These are phyloP conservation scores for Talinum fruticosum DNA, from an alignment of 148 eudicot species.

Conservation along the genomic window DNA sequence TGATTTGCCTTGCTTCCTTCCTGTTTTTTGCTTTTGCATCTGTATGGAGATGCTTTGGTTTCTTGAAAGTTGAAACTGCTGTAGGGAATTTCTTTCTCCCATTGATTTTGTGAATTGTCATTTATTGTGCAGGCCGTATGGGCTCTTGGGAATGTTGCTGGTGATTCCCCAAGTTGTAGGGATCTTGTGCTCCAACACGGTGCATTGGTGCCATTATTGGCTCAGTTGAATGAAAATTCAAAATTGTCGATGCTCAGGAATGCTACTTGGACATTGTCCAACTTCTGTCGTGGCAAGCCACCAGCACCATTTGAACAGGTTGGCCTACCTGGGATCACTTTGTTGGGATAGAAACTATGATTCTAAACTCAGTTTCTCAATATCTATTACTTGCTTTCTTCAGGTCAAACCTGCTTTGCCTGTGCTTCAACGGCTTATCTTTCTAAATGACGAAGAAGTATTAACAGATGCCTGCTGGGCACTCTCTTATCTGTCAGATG, in stretches of 20 bases:
- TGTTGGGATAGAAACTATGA: not conserved
- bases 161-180: constrained; percentile 88
- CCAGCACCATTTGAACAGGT: constrained; percentile 91
- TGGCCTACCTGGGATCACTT: not conserved
- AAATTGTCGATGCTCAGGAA: constrained; percentile 92
- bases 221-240: constrained; percentile 77
- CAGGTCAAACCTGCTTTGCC: constrained; percentile 87
- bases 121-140: constrained; percentile 69
- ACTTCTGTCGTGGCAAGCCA: constrained; percentile 93
- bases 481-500: constrained; percentile 93
- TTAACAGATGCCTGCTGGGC: constrained; percentile 97
- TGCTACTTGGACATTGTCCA: constrained; percentile 94
- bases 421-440: constrained; percentile 71
- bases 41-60: not conserved
- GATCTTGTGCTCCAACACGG: constrained; percentile 82
- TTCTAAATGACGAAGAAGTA: constrained; percentile 81
- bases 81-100: not conserved
- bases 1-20: not conserved
- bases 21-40: not conserved
- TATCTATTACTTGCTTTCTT: constrained; percentile 11
- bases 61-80: not conserved
- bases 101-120: not conserved
- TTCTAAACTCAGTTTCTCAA: not conserved
- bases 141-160: constrained; percentile 96
- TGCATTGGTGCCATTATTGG: constrained; percentile 81